phyloP scores from a whole-genome alignment of 1,284 basidiomycete genomes.

The Erythrobasidium hasegawianum region DNA sequence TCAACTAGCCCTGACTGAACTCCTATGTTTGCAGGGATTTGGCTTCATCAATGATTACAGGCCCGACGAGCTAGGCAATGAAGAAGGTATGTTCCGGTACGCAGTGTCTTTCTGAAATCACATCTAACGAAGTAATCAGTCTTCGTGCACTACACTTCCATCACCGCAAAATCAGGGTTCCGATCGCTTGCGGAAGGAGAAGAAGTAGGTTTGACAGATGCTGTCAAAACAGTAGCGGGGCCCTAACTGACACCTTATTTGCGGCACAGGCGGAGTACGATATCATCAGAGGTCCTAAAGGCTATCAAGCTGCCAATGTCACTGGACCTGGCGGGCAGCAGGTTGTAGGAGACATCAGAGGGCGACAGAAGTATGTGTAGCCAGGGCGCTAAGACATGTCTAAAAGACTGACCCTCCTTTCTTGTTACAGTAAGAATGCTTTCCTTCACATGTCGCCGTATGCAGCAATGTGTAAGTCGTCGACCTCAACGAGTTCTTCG shows the following conservation, averaged over 20 bases:
- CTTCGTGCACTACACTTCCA: conserved; percentile 45
- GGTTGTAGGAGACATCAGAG: conserved; percentile 44
- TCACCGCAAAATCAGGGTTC: conserved; percentile 44
- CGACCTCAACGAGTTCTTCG: not conserved
- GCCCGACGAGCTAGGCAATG: conserved; percentile 43
- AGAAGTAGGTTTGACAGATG: not conserved
- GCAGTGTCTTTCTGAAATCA: too few relatives aligned
- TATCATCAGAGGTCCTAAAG: conserved; percentile 44
- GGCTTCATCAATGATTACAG: conserved; percentile 45
- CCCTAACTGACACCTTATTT: not conserved
- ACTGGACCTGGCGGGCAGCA: conserved; percentile 43
- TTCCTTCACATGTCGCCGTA: conserved; percentile 30
- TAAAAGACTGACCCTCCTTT: conserved; percentile 34
- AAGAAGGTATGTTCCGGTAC: conserved; percentile 41
- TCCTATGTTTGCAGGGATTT: conserved; percentile 37
- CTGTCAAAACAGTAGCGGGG: not conserved
- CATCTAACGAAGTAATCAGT: conserved; percentile 32
- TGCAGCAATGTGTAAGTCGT: conserved; percentile 19
- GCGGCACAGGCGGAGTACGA: conserved; percentile 44
- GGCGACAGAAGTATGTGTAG: conserved; percentile 38
- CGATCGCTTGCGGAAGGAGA: conserved; percentile 43
- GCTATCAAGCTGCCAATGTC: conserved; percentile 44
- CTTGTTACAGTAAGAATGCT: conserved; percentile 12
- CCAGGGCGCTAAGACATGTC: too few relatives aligned
- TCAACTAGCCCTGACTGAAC: not conserved